Evolutionary conservation across 2,329 filamentous ascomycete genomes (phyloP).

Genomic region (Neophaeococcomyces aloes): DNA sequence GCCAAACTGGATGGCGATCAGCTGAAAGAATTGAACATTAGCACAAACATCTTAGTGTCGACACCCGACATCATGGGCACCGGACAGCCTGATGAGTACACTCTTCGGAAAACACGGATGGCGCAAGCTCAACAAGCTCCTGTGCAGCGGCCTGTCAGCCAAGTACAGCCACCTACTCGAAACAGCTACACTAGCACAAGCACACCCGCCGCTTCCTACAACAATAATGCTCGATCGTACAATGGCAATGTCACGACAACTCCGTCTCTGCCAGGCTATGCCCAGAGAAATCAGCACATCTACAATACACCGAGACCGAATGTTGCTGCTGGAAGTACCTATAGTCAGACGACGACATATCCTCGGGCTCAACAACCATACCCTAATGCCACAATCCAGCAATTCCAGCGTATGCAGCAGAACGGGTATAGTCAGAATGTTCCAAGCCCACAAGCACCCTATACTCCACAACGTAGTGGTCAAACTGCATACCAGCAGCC

Average conservation of each 20-base stretch:
- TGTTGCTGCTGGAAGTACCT: conserved; percentile 29
- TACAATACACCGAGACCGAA: conserved; percentile 24
- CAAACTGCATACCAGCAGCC: conserved; percentile 25
- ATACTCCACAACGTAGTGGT: conserved; percentile 17
- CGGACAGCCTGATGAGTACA: conserved; percentile 71
- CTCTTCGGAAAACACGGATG: conserved; percentile 38
- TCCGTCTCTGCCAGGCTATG: conserved; percentile 23
- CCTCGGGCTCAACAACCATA: conserved; percentile 25
- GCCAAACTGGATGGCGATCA: conserved; percentile 79
- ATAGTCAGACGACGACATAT: conserved; percentile 26
- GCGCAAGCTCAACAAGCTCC: conserved; percentile 26
- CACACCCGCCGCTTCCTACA: conserved; percentile 15
- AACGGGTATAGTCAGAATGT: conserved; percentile 25
- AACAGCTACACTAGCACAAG: conserved; percentile 15
- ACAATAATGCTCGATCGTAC: conserved; percentile 14
- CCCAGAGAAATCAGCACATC: conserved; percentile 23
- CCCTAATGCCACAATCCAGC: conserved; percentile 27
- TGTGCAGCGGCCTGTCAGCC: conserved; percentile 22
- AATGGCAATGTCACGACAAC: conserved; percentile 20
- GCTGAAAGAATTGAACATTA: conserved; percentile 71
- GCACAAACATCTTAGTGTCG: conserved; percentile 63
- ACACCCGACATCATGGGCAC: conserved; percentile 64
- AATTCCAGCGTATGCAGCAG: conserved; percentile 31
- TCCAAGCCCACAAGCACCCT: conserved; percentile 15
- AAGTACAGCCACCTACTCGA: conserved; percentile 11